Percentiles rank a stretch among this genome's conserved stretches.
phyloP scores from a whole-genome alignment of 306 rosid species.

The Hippophae gyantsensis region DNA sequence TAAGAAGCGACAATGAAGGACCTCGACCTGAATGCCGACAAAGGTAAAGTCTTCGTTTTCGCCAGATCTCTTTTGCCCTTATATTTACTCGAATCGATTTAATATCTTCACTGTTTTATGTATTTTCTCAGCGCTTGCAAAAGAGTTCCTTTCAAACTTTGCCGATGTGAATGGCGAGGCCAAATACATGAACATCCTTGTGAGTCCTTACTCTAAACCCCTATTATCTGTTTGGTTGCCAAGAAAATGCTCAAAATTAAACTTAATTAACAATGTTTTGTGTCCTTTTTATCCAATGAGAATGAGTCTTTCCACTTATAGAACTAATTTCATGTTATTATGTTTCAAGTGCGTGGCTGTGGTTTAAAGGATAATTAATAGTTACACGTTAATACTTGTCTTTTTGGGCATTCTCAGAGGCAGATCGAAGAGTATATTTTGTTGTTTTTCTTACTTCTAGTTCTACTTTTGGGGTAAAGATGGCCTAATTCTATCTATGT shows the following conservation, averaged over 20 bases:
- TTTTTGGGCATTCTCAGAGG: background rate
- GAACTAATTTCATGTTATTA: background rate
- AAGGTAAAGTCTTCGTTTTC: conserved; percentile 30
- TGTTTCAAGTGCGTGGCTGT: background rate
- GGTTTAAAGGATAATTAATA: background rate
- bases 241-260: conserved; percentile 1
- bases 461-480: background rate
- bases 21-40: conserved; percentile 58
- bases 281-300: background rate
- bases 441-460: background rate
- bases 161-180: conserved; percentile 63
- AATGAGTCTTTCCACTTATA: background rate
- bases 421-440: background rate
- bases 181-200: conserved; percentile 67
- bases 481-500: conserved; percentile 11
- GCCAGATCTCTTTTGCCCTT: background rate
- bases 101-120: background rate
- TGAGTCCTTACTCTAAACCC: conserved; percentile 25
- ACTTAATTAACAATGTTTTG: background rate
- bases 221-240: conserved; percentile 10
- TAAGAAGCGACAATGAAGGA: conserved; percentile 34
- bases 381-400: background rate
- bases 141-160: conserved; percentile 69
- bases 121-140: conserved; percentile 47
- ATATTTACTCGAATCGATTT: background rate